Conservation (phyloP, 495 filamentous ascomycete species). For the Talaromyces stipitatus region DNA sequence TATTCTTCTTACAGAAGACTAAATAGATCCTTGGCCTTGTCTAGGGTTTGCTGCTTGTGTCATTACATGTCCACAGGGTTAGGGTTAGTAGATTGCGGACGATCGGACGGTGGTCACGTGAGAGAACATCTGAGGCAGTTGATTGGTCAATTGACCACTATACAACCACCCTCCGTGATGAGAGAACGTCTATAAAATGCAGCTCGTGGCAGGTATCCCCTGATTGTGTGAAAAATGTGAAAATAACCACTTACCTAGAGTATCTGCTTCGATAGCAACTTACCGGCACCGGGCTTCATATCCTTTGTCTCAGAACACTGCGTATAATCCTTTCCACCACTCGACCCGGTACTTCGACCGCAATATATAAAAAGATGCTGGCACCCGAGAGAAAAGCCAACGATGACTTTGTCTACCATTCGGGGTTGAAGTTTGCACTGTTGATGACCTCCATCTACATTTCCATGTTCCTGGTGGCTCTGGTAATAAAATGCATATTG, state of each 20-base stretch:
- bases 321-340: not conserved
- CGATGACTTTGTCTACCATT: conserved; percentile 4
- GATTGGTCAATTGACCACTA: not conserved
- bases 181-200: not conserved
- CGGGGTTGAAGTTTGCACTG: conserved; percentile 20
- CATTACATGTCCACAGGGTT: not conserved
- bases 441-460: conserved; percentile 41
- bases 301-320: not conserved
- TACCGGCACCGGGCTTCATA: not conserved
- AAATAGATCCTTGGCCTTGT: not conserved
- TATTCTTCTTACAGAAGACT: too few species aligned
- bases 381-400: not conserved
- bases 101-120: not conserved
- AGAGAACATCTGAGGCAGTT: not conserved
- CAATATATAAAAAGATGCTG: not conserved
- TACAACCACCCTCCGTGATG: not conserved
- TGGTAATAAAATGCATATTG: conserved; percentile 33
- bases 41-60: not conserved
- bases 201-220: not conserved
- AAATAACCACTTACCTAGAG: not conserved
- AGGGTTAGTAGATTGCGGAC: not conserved
- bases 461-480: conserved; percentile 43
- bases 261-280: not conserved
- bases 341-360: not conserved
- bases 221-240: too few species aligned